phyloP scores from a whole-genome alignment of 140 eudicot genomes.

The Cichorium intybus region DNA sequence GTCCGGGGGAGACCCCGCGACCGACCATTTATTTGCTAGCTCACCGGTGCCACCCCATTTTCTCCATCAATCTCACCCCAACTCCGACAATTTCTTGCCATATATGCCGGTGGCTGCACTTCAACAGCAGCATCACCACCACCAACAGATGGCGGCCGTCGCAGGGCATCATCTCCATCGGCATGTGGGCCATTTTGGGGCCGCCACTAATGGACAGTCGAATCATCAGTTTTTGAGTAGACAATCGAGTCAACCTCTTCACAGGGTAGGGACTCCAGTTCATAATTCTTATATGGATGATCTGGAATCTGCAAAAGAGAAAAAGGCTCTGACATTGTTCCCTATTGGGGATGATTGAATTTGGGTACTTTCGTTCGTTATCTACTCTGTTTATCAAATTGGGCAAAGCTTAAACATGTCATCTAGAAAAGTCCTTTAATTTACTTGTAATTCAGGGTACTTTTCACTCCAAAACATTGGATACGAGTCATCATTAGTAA shows the following conservation, averaged over 20 bases:
- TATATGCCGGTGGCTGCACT: constrained; percentile 59
- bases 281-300: constrained; percentile 64
- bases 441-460: background rate
- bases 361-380: constrained; percentile 23
- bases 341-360: constrained; percentile 76
- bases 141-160: constrained; percentile 54
- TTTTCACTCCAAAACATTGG: background rate
- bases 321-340: constrained; percentile 70
- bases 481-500: too few relatives aligned
- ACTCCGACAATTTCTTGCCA: constrained; percentile 62
- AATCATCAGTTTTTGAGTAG: constrained; percentile 63
- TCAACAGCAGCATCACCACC: constrained; percentile 65
- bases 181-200: constrained; percentile 65
- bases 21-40: constrained; percentile 86
- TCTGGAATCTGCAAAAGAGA: constrained; percentile 62
- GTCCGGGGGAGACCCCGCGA: constrained; percentile 60
- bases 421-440: background rate
- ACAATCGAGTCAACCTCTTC: constrained; percentile 42
- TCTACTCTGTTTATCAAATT: constrained; percentile 9
- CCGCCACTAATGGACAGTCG: constrained; percentile 48
- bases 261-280: constrained; percentile 49
- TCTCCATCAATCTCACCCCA: constrained; percentile 43
- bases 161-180: constrained; percentile 47
- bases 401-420: background rate
- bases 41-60: constrained; percentile 97